Evolutionary conservation across 306 rosid genomes (phyloP), one percentile per base, ranked within the genome.

Genomic region (Senna tora): DNA sequence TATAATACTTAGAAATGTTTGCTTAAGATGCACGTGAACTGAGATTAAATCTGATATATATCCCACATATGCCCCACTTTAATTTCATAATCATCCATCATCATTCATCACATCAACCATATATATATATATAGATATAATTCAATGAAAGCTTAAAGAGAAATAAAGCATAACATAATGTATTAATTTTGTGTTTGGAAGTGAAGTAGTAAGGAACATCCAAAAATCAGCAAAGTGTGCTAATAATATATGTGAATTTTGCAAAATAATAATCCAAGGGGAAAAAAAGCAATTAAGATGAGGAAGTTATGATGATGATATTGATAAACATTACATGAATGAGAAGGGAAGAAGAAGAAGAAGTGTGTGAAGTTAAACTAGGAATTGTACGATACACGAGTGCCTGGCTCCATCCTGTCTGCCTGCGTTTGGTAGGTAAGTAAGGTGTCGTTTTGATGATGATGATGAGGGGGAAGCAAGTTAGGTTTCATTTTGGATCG

Each of bases 401-500:
- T 87, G 92, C 92, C 92, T 87, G 92, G 92, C 92, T 87, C 84
- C 87, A 82, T 78, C 74, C 92, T 87, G 92, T 87, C 75, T 87
- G 92, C 92, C 92, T 74, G 30, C 30, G 30, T 25, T 25, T 25
- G 30, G 30, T 25, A n/a, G n/a, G n/a, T n/a, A n/a, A n/a, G 30
- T 1, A 25, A 25, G 30, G 30, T 25, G 30, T 25, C 1, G 30
- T 25, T 25, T 25, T 25, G 30, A 36, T 33, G 38, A 33, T 33
- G 38, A 33, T 33, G 38, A 33, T 11, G 28, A 20, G 55, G 55
- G 59, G 19, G 53, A 71, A 17, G 53, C 67, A 75, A 12, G 79
- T 75, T 70, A 64, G 73, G 79, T 78, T 72, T 33, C 38, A 33
- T 33, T 3, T 2, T 36, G 39, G 39, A 33, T 33, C 38, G n/a